phyloP scores from a whole-genome alignment of 2,329 filamentous ascomycete genomes.

The Tolypocladium sp. region DNA sequence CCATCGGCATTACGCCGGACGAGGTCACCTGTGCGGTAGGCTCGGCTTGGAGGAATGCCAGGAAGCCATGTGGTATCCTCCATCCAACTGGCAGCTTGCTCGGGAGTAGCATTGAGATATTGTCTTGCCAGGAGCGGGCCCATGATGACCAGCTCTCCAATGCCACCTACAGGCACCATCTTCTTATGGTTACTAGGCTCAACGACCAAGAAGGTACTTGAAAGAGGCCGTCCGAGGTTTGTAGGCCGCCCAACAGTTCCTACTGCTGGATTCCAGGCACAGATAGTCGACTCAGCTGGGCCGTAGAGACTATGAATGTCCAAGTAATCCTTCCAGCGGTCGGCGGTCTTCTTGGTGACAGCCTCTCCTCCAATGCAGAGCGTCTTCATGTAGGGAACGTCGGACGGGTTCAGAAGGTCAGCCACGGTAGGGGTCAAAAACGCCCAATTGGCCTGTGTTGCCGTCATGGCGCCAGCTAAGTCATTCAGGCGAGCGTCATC shows the following conservation, averaged over 20 bases:
- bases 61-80: neutral
- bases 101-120: neutral
- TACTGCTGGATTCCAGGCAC: neutral
- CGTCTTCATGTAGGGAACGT: neutral
- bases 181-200: neutral
- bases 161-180: neutral
- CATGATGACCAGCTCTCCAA: neutral
- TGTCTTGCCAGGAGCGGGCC: neutral
- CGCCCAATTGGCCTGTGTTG: neutral
- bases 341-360: neutral
- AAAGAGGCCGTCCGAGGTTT: neutral
- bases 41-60: neutral
- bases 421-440: neutral
- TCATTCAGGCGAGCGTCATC: neutral
- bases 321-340: neutral
- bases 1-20: conserved; percentile 19
- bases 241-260: neutral
- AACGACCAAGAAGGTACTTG: neutral
- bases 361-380: neutral
- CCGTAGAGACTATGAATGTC: neutral
- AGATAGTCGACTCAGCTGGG: neutral
- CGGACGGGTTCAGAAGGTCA: neutral
- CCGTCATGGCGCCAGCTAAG: neutral
- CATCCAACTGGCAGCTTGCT: too few species aligned
- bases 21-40: conserved; percentile 8